These are phyloP conservation scores for Liquidambar formosana DNA, from an alignment of 164 flowering plant genomes.

Conservation along the genomic window DNA sequence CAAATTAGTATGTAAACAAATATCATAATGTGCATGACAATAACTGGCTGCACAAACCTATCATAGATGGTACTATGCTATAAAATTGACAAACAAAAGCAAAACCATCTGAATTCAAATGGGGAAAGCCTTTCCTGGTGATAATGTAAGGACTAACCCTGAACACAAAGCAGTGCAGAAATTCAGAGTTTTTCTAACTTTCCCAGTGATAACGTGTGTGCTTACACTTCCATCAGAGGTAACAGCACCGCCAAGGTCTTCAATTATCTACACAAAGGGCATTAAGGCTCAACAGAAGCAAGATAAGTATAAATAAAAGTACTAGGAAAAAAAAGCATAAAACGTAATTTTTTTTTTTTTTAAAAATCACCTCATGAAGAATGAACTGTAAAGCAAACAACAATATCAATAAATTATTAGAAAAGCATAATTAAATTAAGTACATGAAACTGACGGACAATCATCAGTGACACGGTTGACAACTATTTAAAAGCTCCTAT, in stretches of 20 bases:
- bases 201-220: constrained; percentile 82
- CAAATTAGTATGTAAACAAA: neutral
- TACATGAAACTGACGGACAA: neutral
- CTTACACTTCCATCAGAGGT: constrained; percentile 57
- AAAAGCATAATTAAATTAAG: neutral
- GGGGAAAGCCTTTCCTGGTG: no score
- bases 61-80: neutral
- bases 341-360: neutral
- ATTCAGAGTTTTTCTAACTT: constrained; percentile 74
- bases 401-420: neutral
- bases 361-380: no score
- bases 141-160: constrained; percentile 60
- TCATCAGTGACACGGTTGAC: neutral
- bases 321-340: neutral
- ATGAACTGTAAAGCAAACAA: neutral
- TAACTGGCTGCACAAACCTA: neutral
- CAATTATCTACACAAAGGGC: constrained; percentile 52
- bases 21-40: neutral
- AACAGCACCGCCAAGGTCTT: constrained; percentile 72
- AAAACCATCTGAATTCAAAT: neutral
- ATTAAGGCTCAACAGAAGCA: constrained; percentile 11
- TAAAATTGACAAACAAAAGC: neutral
- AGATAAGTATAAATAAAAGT: neutral
- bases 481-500: neutral
- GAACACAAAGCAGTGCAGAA: constrained; percentile 86